These are phyloP conservation scores for Diutina sp. DNA, from an alignment of 1,139 yeast genomes.

Conservation along the genomic window DNA sequence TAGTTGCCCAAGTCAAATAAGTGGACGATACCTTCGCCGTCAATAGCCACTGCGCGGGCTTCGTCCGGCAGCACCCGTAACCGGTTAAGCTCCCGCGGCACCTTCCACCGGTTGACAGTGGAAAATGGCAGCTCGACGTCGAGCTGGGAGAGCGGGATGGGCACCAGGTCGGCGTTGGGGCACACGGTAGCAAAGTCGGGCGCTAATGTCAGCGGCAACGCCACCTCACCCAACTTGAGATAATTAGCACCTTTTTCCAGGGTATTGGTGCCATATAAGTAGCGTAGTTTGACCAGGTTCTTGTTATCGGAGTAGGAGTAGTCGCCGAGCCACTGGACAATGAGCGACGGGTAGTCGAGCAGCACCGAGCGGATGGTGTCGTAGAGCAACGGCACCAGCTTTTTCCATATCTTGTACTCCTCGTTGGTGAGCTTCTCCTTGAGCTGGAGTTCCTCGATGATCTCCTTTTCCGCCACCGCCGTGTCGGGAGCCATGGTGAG, in stretches of 20 bases:
- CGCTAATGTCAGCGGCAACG: constrained; percentile 38
- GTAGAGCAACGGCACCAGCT: constrained; percentile 82
- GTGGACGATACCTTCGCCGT: constrained; percentile 36
- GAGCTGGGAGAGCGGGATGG: constrained; percentile 5
- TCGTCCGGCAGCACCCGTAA: constrained; percentile 25
- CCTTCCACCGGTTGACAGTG: constrained; percentile 34
- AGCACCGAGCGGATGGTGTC: constrained; percentile 63
- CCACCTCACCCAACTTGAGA: constrained; percentile 32
- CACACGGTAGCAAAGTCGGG: constrained; percentile 15
- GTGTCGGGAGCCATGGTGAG: constrained; percentile 5
- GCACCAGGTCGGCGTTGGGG: constrained; percentile 1
- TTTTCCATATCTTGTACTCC: constrained; percentile 91
- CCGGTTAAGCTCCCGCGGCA: constrained; percentile 41
- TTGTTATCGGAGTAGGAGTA: constrained; percentile 20
- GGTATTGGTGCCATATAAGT: constrained; percentile 38
- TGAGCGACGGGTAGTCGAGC: constrained; percentile 46
- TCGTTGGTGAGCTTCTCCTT: constrained; percentile 42
- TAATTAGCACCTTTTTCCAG: constrained; percentile 25
- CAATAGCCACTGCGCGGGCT: constrained; percentile 32
- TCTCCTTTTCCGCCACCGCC: constrained; percentile 16
- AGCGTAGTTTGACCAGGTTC: constrained; percentile 23
- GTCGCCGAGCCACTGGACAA: constrained; percentile 37
- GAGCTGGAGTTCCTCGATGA: constrained; percentile 31
- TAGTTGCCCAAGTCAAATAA: constrained; percentile 21
- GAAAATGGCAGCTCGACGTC: constrained; percentile 12